Conservation (phyloP, 2,329 filamentous ascomycete genomes). For the Xenoacremonium recifei region DNA sequence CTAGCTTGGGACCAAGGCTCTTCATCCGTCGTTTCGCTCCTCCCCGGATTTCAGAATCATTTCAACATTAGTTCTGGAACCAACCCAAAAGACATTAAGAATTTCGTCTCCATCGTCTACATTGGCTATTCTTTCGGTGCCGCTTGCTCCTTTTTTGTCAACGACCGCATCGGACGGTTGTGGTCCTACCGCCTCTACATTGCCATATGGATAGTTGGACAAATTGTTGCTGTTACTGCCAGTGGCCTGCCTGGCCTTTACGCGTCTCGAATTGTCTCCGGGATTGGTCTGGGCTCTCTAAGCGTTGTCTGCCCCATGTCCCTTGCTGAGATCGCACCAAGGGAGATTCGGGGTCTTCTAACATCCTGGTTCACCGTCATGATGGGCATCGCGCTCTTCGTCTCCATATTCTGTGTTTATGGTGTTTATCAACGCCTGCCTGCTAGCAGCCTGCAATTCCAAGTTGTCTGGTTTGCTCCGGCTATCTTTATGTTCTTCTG, state of each 20-base stretch:
- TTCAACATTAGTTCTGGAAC: neutral
- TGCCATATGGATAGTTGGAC: neutral
- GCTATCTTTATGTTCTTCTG: slow-evolving; percentile 22
- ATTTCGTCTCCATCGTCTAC: neutral
- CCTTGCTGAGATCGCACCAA: neutral
- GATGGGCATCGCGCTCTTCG: neutral
- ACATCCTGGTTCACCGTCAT: neutral
- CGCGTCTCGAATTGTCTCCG: neutral
- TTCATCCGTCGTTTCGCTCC: neutral
- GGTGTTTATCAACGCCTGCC: slow-evolving; percentile 8
- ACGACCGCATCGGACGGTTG: neutral
- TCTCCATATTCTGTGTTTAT: neutral
- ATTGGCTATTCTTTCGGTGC: neutral
- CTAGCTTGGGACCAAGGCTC: neutral
- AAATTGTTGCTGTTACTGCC: neutral
- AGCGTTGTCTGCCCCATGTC: neutral
- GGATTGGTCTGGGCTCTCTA: neutral
- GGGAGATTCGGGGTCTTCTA: neutral
- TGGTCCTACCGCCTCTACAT: neutral
- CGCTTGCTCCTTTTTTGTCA: neutral
- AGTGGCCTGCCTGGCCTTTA: neutral
- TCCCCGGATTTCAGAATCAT: neutral
- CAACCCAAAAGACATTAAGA: neutral
- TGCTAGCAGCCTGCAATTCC: slow-evolving; percentile 22
- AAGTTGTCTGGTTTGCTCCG: slow-evolving; percentile 25